Evolutionary conservation across 2,329 filamentous ascomycete genomes (phyloP).

Genomic region (Nemania sp.): DNA sequence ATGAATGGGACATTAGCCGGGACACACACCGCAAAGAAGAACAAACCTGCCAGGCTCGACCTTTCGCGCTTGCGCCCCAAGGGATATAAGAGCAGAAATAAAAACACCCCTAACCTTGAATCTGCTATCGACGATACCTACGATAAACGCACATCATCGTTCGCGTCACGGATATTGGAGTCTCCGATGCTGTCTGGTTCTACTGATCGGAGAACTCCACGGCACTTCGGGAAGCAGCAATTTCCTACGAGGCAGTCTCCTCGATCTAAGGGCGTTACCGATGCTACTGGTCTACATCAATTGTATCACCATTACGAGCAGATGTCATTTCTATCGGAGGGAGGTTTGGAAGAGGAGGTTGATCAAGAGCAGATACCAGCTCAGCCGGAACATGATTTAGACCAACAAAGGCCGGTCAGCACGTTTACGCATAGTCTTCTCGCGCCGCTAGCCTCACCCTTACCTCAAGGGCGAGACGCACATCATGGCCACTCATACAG

Average conservation of each 20-base stretch:
- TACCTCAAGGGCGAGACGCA: slow-evolving; percentile 21
- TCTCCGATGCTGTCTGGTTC: slow-evolving; percentile 18
- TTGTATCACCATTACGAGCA: slow-evolving; percentile 63
- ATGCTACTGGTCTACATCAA: slow-evolving; percentile 49
- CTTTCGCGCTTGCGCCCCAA: slow-evolving; percentile 49
- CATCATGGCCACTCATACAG: slow-evolving; percentile 33
- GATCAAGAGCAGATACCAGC: slow-evolving; percentile 17
- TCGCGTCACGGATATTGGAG: slow-evolving; percentile 41
- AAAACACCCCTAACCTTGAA: slow-evolving; percentile 17
- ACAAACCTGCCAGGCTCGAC: slow-evolving; percentile 54
- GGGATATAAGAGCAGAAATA: slow-evolving; percentile 40
- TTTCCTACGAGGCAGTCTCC: slow-evolving; percentile 34
- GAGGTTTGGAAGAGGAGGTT: slow-evolving; percentile 26
- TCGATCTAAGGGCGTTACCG: slow-evolving; percentile 36
- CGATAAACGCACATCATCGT: slow-evolving; percentile 48
- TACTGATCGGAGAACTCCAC: slow-evolving; percentile 18
- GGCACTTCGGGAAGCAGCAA: slow-evolving; percentile 21
- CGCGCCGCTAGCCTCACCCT: slow-evolving; percentile 30
- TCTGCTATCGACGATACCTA: slow-evolving; percentile 44
- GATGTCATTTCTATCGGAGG: slow-evolving; percentile 51
- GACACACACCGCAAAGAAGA: slow-evolving; percentile 40
- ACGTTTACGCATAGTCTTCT: slow-evolving; percentile 30
- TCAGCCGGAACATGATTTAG: slow-evolving; percentile 18
- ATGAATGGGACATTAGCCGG: slow-evolving; percentile 43
- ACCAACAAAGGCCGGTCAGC: slow-evolving; percentile 23